These are phyloP conservation scores for Erodium chrysanthum DNA, from an alignment of 441 rosid species.

Conservation along the genomic window DNA sequence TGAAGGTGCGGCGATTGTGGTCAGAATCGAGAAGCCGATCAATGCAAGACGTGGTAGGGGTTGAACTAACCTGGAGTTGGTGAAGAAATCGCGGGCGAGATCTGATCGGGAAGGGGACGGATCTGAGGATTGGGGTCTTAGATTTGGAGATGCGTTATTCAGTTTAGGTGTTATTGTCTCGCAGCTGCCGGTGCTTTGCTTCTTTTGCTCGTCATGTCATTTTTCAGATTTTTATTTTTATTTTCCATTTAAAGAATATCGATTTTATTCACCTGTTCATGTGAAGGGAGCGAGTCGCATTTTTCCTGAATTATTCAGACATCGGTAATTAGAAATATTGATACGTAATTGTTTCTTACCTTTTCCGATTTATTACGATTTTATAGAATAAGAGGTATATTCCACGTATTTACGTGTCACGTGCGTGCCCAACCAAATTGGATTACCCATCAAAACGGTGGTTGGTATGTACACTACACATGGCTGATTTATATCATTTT, in stretches of 20 bases:
- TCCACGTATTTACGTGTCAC: too few relatives aligned
- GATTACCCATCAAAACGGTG: too few relatives aligned
- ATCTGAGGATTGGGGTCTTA: background rate
- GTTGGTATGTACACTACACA: too few relatives aligned
- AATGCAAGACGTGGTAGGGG: background rate
- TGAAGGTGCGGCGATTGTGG: background rate
- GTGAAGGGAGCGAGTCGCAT: too few relatives aligned
- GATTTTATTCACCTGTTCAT: too few relatives aligned
- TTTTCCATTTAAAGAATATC: background rate
- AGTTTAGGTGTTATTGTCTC: conserved; percentile 4
- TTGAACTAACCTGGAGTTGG: conserved; percentile 1
- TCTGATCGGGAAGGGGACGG: background rate
- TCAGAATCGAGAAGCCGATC: background rate
- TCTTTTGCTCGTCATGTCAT: conserved; percentile 1
- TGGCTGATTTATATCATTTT: too few relatives aligned
- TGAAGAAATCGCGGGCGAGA: background rate
- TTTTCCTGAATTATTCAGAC: too few relatives aligned
- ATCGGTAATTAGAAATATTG: too few relatives aligned
- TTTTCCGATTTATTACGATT: too few relatives aligned
- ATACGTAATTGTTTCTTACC: too few relatives aligned
- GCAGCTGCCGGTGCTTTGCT: conserved; percentile 2
- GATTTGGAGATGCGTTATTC: conserved; percentile 6
- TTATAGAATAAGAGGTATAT: too few relatives aligned
- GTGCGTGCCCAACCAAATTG: too few relatives aligned
- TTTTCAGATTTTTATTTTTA: background rate